Percentiles rank a stretch among this genome's conserved stretches.
Conservation (phyloP, 441 rosid genomes). For the Capsella rubella region DNA sequence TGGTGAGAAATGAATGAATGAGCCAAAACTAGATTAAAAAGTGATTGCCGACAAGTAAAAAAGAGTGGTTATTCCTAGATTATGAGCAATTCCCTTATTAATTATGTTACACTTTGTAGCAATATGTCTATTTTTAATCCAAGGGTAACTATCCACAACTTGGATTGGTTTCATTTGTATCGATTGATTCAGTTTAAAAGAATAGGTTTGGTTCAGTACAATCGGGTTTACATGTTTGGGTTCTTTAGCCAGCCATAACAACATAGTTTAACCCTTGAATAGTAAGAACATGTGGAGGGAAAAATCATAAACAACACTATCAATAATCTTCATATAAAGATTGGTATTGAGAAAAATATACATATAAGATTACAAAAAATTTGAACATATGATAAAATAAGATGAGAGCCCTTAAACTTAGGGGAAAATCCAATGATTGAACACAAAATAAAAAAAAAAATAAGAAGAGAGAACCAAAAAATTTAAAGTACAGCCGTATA, state of each 20-base stretch:
- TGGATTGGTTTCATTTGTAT: not conserved
- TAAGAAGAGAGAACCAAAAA: conserved; percentile 8
- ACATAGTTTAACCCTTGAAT: conserved; percentile 1
- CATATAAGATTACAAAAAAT: conserved; percentile 19
- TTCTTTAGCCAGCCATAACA: conserved; percentile 17
- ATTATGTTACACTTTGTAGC: conserved; percentile 1
- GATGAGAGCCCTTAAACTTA: conserved; percentile 35
- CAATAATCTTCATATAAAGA: conserved; percentile 10
- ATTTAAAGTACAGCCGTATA: conserved; percentile 39
- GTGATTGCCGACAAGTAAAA: not conserved
- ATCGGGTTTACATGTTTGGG: conserved; percentile 16
- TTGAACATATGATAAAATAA: not conserved
- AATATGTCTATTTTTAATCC: not conserved
- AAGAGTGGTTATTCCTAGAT: not conserved
- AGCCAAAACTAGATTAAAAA: conserved; percentile 6
- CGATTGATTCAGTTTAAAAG: not conserved
- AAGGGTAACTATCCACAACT: no score
- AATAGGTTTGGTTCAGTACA: conserved; percentile 23
- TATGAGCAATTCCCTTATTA: not conserved
- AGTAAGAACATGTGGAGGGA: conserved; percentile 27
- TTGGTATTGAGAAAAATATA: not conserved
- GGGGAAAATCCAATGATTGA: conserved; percentile 41
- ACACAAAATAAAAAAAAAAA: not conserved
- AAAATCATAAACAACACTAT: conserved; percentile 12
- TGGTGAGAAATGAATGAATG: conserved; percentile 12